Evolutionary conservation across 306 rosid species (phyloP).

Genomic region (Lupinus albus): DNA sequence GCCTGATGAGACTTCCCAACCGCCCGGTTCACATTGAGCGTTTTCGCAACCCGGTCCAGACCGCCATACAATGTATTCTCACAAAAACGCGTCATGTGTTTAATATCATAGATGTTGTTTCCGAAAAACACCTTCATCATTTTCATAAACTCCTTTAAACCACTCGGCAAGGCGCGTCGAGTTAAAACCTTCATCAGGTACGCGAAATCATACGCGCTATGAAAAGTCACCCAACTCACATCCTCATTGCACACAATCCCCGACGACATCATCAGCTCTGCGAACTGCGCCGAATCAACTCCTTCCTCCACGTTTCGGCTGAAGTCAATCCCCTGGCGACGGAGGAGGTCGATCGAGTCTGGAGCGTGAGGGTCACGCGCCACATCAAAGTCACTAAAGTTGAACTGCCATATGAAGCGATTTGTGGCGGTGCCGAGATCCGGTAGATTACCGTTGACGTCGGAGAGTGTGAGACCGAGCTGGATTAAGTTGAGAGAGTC

Average conservation of each 20-base stretch:
- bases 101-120: slow-evolving; percentile 61
- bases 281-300: slow-evolving; percentile 48
- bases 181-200: slow-evolving; percentile 68
- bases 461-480: slow-evolving; percentile 76
- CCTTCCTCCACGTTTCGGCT: slow-evolving; percentile 51
- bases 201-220: slow-evolving; percentile 76
- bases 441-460: slow-evolving; percentile 67
- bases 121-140: slow-evolving; percentile 57
- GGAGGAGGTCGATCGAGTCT: slow-evolving; percentile 63
- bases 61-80: slow-evolving; percentile 58
- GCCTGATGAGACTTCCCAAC: slow-evolving; percentile 89
- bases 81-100: slow-evolving; percentile 75
- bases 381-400: slow-evolving; percentile 65
- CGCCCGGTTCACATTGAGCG: slow-evolving; percentile 64
- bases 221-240: slow-evolving; percentile 73
- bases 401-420: slow-evolving; percentile 74
- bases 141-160: slow-evolving; percentile 50
- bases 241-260: slow-evolving; percentile 63
- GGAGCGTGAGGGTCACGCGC: slow-evolving; percentile 59
- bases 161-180: slow-evolving; percentile 41
- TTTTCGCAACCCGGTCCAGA: slow-evolving; percentile 66
- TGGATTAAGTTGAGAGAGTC: slow-evolving; percentile 78
- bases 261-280: slow-evolving; percentile 61
- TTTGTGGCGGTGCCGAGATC: slow-evolving; percentile 42
- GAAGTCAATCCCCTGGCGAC: slow-evolving; percentile 71